Conservation (phyloP, 2,329 filamentous ascomycete species). For the Cyclaneusma minus region DNA sequence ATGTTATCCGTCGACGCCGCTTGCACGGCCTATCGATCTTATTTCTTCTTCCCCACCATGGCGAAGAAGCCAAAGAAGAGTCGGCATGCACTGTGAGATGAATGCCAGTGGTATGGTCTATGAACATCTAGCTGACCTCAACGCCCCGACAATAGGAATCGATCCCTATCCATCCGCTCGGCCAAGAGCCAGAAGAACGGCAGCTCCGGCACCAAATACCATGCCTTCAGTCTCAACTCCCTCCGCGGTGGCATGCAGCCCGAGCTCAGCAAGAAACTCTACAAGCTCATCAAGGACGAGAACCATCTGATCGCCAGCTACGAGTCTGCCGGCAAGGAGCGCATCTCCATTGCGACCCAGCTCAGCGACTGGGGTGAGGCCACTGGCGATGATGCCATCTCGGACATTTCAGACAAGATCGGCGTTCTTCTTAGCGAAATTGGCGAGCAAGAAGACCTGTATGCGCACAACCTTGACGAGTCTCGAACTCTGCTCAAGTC, state of each 20-base stretch:
- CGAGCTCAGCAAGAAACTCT: constrained; percentile 77
- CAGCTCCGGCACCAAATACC: constrained; percentile 29
- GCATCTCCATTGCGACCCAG: constrained; percentile 71
- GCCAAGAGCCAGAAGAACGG: constrained; percentile 30
- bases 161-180: constrained; percentile 59
- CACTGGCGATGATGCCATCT: constrained; percentile 73
- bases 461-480: constrained; percentile 77
- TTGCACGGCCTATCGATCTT: too few species aligned
- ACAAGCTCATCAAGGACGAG: constrained; percentile 85
- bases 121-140: too few species aligned
- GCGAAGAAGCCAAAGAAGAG: too few species aligned
- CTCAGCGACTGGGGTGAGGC: constrained; percentile 94
- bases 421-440: constrained; percentile 85
- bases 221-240: constrained; percentile 73
- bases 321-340: constrained; percentile 73
- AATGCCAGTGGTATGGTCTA: too few species aligned
- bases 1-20: too few species aligned
- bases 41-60: too few species aligned
- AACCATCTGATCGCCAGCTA: constrained; percentile 78
- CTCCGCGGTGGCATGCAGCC: constrained; percentile 75
- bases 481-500: constrained; percentile 71
- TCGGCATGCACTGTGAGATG: too few species aligned
- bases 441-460: constrained; percentile 82
- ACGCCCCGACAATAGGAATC: too few species aligned
- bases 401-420: constrained; percentile 88